A percentile compares a stretch with the other conserved stretches of the same genome.
These are phyloP conservation scores for Apiospora aurea DNA, from an alignment of 2,329 filamentous ascomycete species.

Conservation along the genomic window DNA sequence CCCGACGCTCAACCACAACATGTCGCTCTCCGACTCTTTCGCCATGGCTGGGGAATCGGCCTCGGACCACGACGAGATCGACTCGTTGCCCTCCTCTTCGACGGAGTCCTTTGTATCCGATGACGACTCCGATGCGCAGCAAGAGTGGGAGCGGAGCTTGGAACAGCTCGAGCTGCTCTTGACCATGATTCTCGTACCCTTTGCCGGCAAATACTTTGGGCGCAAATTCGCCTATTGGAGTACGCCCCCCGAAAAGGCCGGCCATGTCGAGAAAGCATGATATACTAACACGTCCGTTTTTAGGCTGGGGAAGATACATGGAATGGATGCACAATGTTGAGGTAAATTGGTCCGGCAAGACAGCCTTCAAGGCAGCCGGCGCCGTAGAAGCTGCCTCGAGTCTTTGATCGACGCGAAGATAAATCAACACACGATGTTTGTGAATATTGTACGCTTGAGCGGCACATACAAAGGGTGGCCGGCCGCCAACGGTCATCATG, in stretches of 20 bases:
- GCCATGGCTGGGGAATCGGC: constrained; percentile 56
- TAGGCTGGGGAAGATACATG: constrained; percentile 94
- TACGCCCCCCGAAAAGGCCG: constrained; percentile 57
- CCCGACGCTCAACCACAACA: constrained; percentile 29
- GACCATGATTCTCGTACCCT: constrained; percentile 94
- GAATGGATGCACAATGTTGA: constrained; percentile 89
- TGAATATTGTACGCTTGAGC: constrained; percentile 4
- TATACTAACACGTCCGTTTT: not conserved
- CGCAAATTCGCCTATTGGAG: constrained; percentile 97
- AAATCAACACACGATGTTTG: not conserved
- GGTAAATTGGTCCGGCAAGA: constrained; percentile 69
- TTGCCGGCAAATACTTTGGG: constrained; percentile 92
- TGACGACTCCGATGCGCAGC: constrained; percentile 82
- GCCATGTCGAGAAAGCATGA: not conserved
- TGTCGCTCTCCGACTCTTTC: constrained; percentile 56
- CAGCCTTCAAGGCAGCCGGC: constrained; percentile 68
- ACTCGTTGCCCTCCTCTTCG: constrained; percentile 69
- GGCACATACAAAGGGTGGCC: constrained; percentile 22
- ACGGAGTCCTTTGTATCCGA: constrained; percentile 64
- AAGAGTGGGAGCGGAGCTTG: constrained; percentile 92
- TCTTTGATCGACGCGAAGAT: constrained; percentile 46
- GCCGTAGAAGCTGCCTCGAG: constrained; percentile 66
- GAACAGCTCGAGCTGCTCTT: constrained; percentile 92
- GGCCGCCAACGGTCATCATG: not conserved
- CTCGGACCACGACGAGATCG: constrained; percentile 64